Base-by-base conservation (phyloP, 225 moss, liverwort and hornwort species). In the Rhytidiadelphus loreus region DNA sequence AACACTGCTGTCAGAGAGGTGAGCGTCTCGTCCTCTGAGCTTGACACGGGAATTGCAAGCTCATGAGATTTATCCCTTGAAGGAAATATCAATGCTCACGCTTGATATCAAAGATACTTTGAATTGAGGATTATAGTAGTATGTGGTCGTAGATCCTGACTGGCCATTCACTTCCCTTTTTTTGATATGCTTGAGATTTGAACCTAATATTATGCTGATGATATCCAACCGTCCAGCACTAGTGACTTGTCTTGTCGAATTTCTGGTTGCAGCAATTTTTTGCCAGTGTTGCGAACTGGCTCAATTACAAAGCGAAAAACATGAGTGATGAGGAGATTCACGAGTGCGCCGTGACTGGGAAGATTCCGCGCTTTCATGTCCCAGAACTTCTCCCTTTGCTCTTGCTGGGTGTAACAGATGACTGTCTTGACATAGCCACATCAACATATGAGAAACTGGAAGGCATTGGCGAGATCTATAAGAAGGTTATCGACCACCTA, bases 321-420 rank as follows among this genome's bases (percentile, higher is more conserved):
- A 90, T 93, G 85, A 91, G 65, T 62, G 90, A 90, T 37, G 92
- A 92, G 83, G 91, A 92, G 81, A 91, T 90, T 65, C 82, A 70
- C 20, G 85, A 80, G 33, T 90, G 83, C 53, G 78, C 87, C 37
- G 17, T 57, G 50, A 90, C 89, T n/a, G 92, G 92, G 56, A 94
- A 91, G 86, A 89, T 95, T 85, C 95, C 90, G 22, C 93, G 91
- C 55, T 93, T 92, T 78, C 83, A 96, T 57, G 80, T 96, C 70
- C 85, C 89, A 53, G 90, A 95, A 41, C 93, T 98, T 75, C 89
- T 98, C 43, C 97, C 96, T 61, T 88, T 96, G 61, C 88, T 98
- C 55, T 92, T 98, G 89, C 87, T 98, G 76, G 95, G 96, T 65
- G 81, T 98, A 57, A 96, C 96, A 44, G 96, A 96, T 86, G 97